Conservation (phyloP, 2,329 filamentous ascomycete species). For the Fusarium cyanostomum region DNA sequence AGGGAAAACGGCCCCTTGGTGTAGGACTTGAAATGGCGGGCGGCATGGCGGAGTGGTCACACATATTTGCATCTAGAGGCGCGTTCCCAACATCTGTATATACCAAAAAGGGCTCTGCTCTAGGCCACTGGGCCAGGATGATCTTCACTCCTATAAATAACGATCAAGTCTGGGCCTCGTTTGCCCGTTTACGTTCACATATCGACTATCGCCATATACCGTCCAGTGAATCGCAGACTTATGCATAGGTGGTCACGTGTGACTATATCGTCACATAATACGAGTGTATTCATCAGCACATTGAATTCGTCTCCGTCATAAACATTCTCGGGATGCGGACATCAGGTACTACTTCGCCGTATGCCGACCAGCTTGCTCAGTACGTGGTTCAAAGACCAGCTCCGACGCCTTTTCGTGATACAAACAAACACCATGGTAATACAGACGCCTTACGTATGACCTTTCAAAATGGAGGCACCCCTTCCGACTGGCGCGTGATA, state of each 20-base stretch:
- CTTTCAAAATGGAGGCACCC: slow-evolving; percentile 55
- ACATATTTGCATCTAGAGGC: slow-evolving; percentile 41
- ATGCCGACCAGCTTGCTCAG: slow-evolving; percentile 1
- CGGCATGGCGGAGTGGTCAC: slow-evolving; percentile 24
- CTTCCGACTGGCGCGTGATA: slow-evolving; percentile 67
- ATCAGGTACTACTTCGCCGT: background rate
- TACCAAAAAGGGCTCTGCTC: slow-evolving; percentile 28
- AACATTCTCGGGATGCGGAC: slow-evolving; percentile 11
- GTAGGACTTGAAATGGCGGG: slow-evolving; percentile 29
- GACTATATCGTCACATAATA: background rate
- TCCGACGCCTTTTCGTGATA: background rate
- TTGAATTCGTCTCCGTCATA: slow-evolving; percentile 31
- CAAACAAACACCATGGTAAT: slow-evolving; percentile 16
- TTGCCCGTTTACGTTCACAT: background rate
- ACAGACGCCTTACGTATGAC: slow-evolving; percentile 40
- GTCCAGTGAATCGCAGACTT: background rate
- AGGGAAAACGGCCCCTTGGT: slow-evolving; percentile 11
- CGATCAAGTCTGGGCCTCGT: slow-evolving; percentile 10
- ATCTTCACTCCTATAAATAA: slow-evolving; percentile 43
- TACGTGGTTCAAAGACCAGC: slow-evolving; percentile 14
- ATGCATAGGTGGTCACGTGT: too few relatives aligned
- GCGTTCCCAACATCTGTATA: slow-evolving; percentile 38
- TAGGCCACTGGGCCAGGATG: slow-evolving; percentile 33
- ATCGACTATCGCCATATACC: background rate
- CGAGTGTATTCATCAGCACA: slow-evolving; percentile 14